Evolutionary conservation across 768 basidiomycete genomes (phyloP).

Genomic region (Pholiota molesta): DNA sequence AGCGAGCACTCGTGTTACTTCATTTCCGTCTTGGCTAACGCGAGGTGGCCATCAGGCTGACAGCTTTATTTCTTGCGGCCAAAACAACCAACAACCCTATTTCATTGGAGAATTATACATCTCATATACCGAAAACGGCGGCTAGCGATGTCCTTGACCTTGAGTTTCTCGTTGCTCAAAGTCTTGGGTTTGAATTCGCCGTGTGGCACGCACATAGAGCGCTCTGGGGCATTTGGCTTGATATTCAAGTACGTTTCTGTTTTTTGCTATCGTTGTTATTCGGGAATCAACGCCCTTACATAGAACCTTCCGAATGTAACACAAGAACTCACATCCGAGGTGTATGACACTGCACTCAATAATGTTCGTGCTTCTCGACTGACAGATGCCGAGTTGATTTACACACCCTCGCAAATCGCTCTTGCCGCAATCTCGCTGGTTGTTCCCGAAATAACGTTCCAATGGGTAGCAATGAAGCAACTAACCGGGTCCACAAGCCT

Average conservation of each 20-base stretch:
- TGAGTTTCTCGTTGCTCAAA: constrained; percentile 96
- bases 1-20: constrained; percentile 53
- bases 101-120: constrained; percentile 81
- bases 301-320: constrained; percentile 57
- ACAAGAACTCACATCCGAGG: constrained; percentile 47
- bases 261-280: background rate
- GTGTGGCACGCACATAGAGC: constrained; percentile 92
- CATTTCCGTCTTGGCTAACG: constrained; percentile 4
- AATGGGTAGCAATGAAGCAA: constrained; percentile 58
- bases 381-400: constrained; percentile 91
- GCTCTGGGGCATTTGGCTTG: constrained; percentile 86
- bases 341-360: constrained; percentile 68
- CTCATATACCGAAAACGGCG: constrained; percentile 79
- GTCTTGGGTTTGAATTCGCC: constrained; percentile 91
- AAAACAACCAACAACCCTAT: constrained; percentile 98
- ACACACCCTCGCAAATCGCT: constrained; percentile 92
- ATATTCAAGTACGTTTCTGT: constrained; percentile 69
- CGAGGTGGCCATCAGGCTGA: constrained; percentile 64
- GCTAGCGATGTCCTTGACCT: constrained; percentile 89
- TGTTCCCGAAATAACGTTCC: constrained; percentile 56
- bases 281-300: background rate
- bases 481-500: constrained; percentile 17
- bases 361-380: constrained; percentile 80
- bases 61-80: constrained; percentile 91
- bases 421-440: constrained; percentile 75